Base-by-base conservation (phyloP, 2,329 filamentous ascomycete genomes). In the Pseudocercospora macadamiae region DNA sequence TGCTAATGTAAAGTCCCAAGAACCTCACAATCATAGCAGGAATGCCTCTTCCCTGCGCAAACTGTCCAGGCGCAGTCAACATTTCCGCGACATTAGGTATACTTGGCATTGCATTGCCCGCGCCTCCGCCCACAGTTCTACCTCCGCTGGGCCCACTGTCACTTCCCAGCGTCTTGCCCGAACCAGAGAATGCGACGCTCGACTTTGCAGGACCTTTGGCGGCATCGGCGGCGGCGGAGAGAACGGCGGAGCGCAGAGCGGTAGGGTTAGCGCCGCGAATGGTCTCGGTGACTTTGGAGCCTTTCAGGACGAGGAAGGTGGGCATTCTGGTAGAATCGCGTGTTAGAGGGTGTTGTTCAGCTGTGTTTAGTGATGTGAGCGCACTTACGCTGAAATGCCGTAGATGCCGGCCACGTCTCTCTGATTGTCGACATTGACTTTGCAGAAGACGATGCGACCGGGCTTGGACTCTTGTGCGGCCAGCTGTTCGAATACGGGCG, bases 371-470 rank as follows among this genome's bases (percentile, higher is more conserved):
- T 39, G 6, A n/a, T 23, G 30, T 25, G 8, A 18, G 12, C 3
- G 10, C 12, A 61, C 67, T 60, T 61, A 68, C 65, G 82, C 82
- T 34, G 75, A 76, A 4, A 85, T 79, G 18, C 77, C 74, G 57
- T 81, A 77, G 48, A 81, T 78, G 57, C 72, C 69, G 14, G 82
- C 80, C 6, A 84, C 75, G 36, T 79, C 76, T 37, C 77, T 74
- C 62, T 81, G 76, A 48, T 77, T 77, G 64, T 85, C 82, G 12
- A 84, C 82, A 58, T 85, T 79, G 28, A 84, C 78, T 73, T 84
- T 83, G 63, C 77, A 75, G 67, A 85, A 84, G 25, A 77, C 76
- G 19, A 84, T 71, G 36, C 74, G 75, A 14, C 76, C 76, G 0
- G 76, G 74, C 57, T 79, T 77, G 21, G 74, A 66, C 67, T 84